These are phyloP conservation scores for Tetrapisispora taiwanensis DNA, from an alignment of 805 yeast species.

Conservation along the genomic window DNA sequence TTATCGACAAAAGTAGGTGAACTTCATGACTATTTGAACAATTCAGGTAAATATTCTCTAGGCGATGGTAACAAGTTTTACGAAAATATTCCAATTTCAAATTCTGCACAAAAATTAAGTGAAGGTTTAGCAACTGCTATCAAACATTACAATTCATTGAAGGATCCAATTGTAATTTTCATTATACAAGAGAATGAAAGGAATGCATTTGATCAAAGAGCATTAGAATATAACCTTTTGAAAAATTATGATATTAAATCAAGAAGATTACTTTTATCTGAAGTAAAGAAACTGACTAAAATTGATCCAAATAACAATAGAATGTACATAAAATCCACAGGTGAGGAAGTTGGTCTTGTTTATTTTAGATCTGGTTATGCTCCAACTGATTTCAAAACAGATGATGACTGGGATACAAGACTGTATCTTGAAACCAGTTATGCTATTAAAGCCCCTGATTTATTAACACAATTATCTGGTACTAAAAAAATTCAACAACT, in stretches of 20 bases:
- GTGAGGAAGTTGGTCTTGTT: constrained; percentile 73
- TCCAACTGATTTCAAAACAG: constrained; percentile 64
- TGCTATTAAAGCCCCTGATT: constrained; percentile 87
- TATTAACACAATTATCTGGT: constrained; percentile 84
- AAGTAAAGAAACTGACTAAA: constrained; percentile 38
- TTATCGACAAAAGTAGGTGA: constrained; percentile 70
- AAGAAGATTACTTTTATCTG: constrained; percentile 56
- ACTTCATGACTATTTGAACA: constrained; percentile 59
- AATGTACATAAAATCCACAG: constrained; percentile 43
- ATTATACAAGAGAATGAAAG: constrained; percentile 80
- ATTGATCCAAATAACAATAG: constrained; percentile 34
- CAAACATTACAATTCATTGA: constrained; percentile 35
- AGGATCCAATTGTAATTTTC: constrained; percentile 53
- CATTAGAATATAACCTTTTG: constrained; percentile 62
- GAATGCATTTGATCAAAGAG: constrained; percentile 86
- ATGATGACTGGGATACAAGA: constrained; percentile 71
- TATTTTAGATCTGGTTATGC: constrained; percentile 86
- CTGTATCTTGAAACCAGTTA: constrained; percentile 55
- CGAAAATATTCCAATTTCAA: constrained; percentile 50
- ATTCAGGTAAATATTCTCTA: constrained; percentile 42
- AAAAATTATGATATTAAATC: constrained; percentile 47
- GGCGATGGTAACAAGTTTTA: constrained; percentile 33
- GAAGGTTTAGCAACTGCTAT: constrained; percentile 62
- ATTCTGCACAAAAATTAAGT: constrained; percentile 53
- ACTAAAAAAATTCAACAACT: constrained; percentile 90